phyloP scores from a whole-genome alignment of 495 filamentous ascomycete genomes.

The Aspergillus ellipticus region DNA sequence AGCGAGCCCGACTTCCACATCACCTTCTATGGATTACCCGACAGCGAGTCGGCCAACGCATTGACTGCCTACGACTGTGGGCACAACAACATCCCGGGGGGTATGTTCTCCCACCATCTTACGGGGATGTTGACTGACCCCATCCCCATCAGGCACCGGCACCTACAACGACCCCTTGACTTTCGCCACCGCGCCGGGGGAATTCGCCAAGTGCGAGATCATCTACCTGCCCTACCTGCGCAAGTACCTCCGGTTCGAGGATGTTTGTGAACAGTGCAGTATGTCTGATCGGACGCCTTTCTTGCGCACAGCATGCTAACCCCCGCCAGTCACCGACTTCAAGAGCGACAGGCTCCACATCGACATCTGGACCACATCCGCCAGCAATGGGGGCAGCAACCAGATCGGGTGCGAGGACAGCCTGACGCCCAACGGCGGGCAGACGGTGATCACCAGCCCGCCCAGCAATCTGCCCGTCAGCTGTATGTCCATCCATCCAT shows the following conservation, averaged over 20 bases:
- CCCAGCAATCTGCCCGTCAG: neutral
- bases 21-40: constrained; percentile 41
- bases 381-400: neutral
- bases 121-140: neutral
- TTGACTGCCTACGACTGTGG: constrained; percentile 36
- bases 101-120: neutral
- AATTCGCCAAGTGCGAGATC: constrained; percentile 41
- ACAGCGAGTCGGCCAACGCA: constrained; percentile 41
- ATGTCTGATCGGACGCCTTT: neutral
- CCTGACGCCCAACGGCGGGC: neutral
- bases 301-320: neutral
- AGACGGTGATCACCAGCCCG: neutral
- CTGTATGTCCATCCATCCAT: neutral
- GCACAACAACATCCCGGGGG: constrained; percentile 27
- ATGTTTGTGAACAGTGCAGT: constrained; percentile 22
- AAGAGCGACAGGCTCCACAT: constrained; percentile 2
- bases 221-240: constrained; percentile 41
- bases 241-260: constrained; percentile 42
- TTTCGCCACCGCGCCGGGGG: constrained; percentile 39
- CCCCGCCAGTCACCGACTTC: neutral
- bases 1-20: neutral
- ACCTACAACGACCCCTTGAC: constrained; percentile 45
- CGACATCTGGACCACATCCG: constrained; percentile 4
- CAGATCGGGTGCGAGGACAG: constrained; percentile 1
- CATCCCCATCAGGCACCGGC: constrained; percentile 27